These are phyloP conservation scores for Tolypocladium cylindrosporum DNA, from an alignment of 2,329 filamentous ascomycete species.

Conservation along the genomic window DNA sequence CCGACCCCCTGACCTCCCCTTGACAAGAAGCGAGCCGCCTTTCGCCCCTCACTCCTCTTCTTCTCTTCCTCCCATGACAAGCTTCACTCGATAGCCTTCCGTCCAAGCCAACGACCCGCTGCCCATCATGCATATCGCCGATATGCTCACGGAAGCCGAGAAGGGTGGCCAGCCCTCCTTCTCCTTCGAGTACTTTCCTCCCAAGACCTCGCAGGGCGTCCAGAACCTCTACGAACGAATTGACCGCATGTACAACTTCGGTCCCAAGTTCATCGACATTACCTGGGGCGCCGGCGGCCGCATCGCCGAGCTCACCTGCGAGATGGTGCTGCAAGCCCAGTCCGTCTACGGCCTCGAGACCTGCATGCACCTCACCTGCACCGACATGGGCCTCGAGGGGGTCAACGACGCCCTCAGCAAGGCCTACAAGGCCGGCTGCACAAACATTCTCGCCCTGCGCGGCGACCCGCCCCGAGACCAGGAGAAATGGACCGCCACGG, in stretches of 20 bases:
- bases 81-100: not conserved
- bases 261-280: conserved; percentile 93
- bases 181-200: conserved; percentile 99
- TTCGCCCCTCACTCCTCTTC: not conserved
- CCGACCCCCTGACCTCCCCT: not conserved
- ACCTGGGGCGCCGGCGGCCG: conserved; percentile 96
- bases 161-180: conserved; percentile 75
- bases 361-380: conserved; percentile 98
- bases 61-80: not conserved
- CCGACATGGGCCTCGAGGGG: conserved; percentile 90
- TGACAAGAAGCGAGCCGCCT: not conserved
- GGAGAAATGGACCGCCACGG: conserved; percentile 83
- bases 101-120: not conserved
- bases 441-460: conserved; percentile 88
- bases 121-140: conserved; percentile 78
- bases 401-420: conserved; percentile 80
- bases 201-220: conserved; percentile 93
- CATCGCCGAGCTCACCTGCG: conserved; percentile 83
- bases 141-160: conserved; percentile 79
- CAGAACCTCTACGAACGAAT: conserved; percentile 99
- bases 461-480: conserved; percentile 91
- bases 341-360: conserved; percentile 93
- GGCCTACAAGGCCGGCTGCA: conserved; percentile 91
- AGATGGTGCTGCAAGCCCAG: conserved; percentile 96
- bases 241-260: conserved; percentile 95